Evolutionary conservation across 2,329 filamentous ascomycete genomes (phyloP), one percentile per base, ranked within the genome.

Genomic region (Aureobasidium leucospermi): DNA sequence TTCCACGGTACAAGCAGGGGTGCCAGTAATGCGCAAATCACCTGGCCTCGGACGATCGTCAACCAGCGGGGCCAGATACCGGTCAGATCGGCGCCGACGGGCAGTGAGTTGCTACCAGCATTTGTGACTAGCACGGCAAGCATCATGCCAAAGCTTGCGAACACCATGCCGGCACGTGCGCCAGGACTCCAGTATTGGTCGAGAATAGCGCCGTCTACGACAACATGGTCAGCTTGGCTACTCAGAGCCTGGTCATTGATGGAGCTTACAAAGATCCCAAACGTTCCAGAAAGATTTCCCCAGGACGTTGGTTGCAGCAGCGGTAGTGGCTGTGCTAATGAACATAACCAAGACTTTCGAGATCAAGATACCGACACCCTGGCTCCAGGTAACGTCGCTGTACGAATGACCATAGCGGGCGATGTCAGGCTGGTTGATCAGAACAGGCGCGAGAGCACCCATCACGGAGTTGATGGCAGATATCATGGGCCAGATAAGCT

Each of bases 391-490:
- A 15, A 56, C 38, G n/a, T 56, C 41, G 38, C 29, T 19, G 28
- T 43, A 56, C 3, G 52, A 52, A 31, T 52, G 48, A 31, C 48
- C 48, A 11, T 52, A 52, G n/a, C 48, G 48, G 36, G 48, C 48
- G 11, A 52, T 52, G 29, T 52, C 48, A 7, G 48, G 48, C 36
- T 52, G 48, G 19, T 52, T 52, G 48, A 52, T 52, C 36, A 52
- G 23, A 10, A 52, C 48, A 41, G 48, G 48, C 3, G 48, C 48
- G 8, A 52, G 48, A 39, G 48, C 48, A 19, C 48, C 48, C 48
- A 52, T 52, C 7, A 52, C 48, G 31, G 48, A 52, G 36, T 52
- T 52, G 48, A 52, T 52, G 23, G 48, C 48, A 41, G 48, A 52
- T 34, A 52, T 52, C 48, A 52, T 52, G n/a, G 48, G 48, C 48